A percentile compares a stretch with the other conserved stretches of the same genome.
Conservation (phyloP, 495 filamentous ascomycete species). For the Cercophora samala region DNA sequence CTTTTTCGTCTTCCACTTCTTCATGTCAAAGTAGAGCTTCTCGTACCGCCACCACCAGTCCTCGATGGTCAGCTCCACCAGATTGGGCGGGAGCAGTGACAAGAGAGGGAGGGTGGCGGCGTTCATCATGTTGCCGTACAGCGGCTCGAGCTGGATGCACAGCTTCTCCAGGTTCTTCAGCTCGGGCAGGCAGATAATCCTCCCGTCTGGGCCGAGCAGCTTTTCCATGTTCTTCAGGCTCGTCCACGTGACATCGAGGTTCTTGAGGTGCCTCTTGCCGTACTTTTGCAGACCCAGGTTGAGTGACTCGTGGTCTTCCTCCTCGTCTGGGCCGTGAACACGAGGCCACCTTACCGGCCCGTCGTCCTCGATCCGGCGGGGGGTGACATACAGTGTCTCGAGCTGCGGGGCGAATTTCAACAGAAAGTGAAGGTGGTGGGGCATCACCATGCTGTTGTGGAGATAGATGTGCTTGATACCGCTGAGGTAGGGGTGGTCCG, state of each 20-base stretch:
- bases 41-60: slow-evolving; percentile 36
- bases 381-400: slow-evolving; percentile 34
- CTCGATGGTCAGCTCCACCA: slow-evolving; percentile 33
- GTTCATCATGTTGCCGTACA: slow-evolving; percentile 23
- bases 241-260: slow-evolving; percentile 32
- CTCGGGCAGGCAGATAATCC: slow-evolving; percentile 25
- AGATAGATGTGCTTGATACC: slow-evolving; percentile 31
- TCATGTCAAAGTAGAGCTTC: slow-evolving; percentile 17
- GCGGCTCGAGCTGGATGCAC: slow-evolving; percentile 28
- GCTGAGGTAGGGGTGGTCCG: slow-evolving; percentile 13
- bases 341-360: not conserved
- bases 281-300: slow-evolving; percentile 25
- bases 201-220: slow-evolving; percentile 29
- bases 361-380: slow-evolving; percentile 16
- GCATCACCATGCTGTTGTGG: slow-evolving; percentile 28
- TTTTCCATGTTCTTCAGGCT: slow-evolving; percentile 21
- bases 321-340: not conserved
- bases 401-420: slow-evolving; percentile 30
- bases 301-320: slow-evolving; percentile 25
- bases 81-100: slow-evolving; percentile 31
- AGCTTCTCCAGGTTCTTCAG: slow-evolving; percentile 25
- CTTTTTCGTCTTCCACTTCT: slow-evolving; percentile 18
- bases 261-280: slow-evolving; percentile 26
- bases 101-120: slow-evolving; percentile 20
- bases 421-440: slow-evolving; percentile 26